These are phyloP conservation scores for Fusarium camptoceras DNA, from an alignment of 2,329 filamentous ascomycete species.

Conservation along the genomic window DNA sequence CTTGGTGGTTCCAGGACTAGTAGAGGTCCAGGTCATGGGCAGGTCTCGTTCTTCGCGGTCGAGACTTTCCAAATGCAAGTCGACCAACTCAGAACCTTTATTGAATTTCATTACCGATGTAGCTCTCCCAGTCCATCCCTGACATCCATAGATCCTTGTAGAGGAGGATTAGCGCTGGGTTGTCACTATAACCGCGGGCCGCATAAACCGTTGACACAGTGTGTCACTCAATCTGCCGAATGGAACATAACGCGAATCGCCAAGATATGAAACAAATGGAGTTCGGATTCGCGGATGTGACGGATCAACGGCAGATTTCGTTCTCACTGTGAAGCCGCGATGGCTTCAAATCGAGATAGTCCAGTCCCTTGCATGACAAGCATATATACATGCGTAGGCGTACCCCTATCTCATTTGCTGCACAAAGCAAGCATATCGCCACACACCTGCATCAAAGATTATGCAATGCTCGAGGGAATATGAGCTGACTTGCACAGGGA, in stretches of 20 bases:
- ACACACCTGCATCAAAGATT: not conserved
- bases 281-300: slow-evolving; percentile 22
- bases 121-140: not conserved
- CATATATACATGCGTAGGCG: not conserved
- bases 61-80: not conserved
- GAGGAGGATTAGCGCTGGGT: not conserved
- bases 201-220: not conserved
- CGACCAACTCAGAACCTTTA: not conserved
- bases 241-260: slow-evolving; percentile 21
- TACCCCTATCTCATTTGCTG: not conserved
- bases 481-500: slow-evolving; percentile 25
- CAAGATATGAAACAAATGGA: slow-evolving; percentile 10
- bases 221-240: slow-evolving; percentile 11
- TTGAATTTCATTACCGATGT: not conserved
- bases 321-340: slow-evolving; percentile 18
- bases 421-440: slow-evolving; percentile 10
- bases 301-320: slow-evolving; percentile 17
- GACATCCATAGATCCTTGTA: not conserved
- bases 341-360: slow-evolving; percentile 6
- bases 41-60: not conserved
- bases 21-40: not conserved
- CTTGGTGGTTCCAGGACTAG: not conserved
- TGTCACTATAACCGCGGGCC: not conserved
- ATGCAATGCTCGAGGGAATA: slow-evolving; percentile 7
- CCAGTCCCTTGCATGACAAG: not conserved